Conservation (phyloP, 768 basidiomycete species). For the Coprinopsis strossmayeri region DNA sequence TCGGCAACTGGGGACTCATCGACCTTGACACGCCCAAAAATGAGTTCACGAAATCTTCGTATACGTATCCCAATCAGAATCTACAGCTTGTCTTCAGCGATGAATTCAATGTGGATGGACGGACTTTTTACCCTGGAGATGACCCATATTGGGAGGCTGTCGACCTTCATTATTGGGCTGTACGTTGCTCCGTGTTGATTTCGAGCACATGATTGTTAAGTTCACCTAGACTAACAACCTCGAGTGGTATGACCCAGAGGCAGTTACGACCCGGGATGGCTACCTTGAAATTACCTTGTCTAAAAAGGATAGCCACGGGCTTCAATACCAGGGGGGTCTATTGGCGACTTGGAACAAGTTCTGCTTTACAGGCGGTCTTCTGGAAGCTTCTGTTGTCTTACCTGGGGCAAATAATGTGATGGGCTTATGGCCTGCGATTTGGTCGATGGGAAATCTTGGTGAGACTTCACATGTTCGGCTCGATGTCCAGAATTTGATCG, state of each 20-base stretch:
- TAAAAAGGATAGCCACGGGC: slow-evolving; percentile 57
- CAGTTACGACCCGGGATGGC: slow-evolving; percentile 69
- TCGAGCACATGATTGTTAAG: background rate
- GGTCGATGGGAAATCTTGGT: slow-evolving; percentile 80
- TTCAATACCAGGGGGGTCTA: slow-evolving; percentile 70
- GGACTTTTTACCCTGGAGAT: slow-evolving; percentile 82
- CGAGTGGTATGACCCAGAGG: slow-evolving; percentile 88
- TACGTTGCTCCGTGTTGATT: slow-evolving; percentile 15
- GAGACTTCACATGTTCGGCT: no score
- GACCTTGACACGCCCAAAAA: slow-evolving; percentile 68
- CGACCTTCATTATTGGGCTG: slow-evolving; percentile 75
- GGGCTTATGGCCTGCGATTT: slow-evolving; percentile 77
- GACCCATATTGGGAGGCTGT: slow-evolving; percentile 89
- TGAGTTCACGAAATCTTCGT: slow-evolving; percentile 48
- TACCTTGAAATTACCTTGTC: slow-evolving; percentile 69
- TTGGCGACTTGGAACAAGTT: slow-evolving; percentile 83
- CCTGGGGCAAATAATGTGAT: slow-evolving; percentile 60
- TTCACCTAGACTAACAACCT: slow-evolving; percentile 53
- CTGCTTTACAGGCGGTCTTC: slow-evolving; percentile 85
- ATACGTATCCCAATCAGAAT: slow-evolving; percentile 42
- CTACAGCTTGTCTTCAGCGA: slow-evolving; percentile 80
- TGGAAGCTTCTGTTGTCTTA: slow-evolving; percentile 61
- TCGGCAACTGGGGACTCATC: slow-evolving; percentile 69
- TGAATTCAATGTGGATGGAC: slow-evolving; percentile 77
- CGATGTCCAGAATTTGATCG: background rate